Evolutionary conservation across 129 eudicot genomes (phyloP).

Genomic region (Pittosporum tobira): DNA sequence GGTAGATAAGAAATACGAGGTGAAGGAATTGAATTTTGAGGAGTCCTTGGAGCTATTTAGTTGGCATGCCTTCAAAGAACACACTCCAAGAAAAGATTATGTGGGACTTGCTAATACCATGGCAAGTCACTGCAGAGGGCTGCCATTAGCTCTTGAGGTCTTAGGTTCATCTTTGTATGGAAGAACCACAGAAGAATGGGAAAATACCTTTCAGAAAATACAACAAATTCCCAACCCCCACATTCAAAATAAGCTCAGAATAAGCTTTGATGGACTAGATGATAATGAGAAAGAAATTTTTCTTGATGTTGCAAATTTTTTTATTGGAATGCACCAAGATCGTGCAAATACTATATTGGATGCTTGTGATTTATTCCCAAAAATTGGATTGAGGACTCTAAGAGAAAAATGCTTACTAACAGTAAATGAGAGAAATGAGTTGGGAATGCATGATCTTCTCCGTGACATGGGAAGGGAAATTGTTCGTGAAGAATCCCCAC

Average conservation of each 20-base stretch:
- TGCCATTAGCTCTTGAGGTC: too few relatives aligned
- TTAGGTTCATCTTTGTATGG: slow-evolving; percentile 22
- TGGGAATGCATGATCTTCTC: slow-evolving; percentile 10
- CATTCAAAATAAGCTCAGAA: slow-evolving; percentile 8
- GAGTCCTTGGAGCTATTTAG: slow-evolving; percentile 23
- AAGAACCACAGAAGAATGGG: slow-evolving; percentile 6
- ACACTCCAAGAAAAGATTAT: slow-evolving; percentile 1
- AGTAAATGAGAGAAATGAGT: not conserved
- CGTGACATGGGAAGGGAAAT: slow-evolving; percentile 11
- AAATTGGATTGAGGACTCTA: not conserved
- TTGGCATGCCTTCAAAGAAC: slow-evolving; percentile 21
- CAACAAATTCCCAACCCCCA: not conserved
- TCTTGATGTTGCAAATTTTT: slow-evolving; percentile 20
- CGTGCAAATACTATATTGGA: not conserved
- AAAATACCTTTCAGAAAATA: not conserved
- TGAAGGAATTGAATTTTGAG: not conserved
- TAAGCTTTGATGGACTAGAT: slow-evolving; percentile 7
- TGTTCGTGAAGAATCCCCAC: not conserved
- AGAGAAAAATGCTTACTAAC: not conserved
- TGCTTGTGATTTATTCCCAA: slow-evolving; percentile 4
- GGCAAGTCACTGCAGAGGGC: slow-evolving; percentile 14
- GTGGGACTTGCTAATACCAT: slow-evolving; percentile 3
- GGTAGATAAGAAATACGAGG: slow-evolving; percentile 14
- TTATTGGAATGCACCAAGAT: slow-evolving; percentile 2
- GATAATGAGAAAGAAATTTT: not conserved